These are phyloP conservation scores for Cercospora brassicicola DNA, from an alignment of 2,329 filamentous ascomycete species.

Conservation along the genomic window DNA sequence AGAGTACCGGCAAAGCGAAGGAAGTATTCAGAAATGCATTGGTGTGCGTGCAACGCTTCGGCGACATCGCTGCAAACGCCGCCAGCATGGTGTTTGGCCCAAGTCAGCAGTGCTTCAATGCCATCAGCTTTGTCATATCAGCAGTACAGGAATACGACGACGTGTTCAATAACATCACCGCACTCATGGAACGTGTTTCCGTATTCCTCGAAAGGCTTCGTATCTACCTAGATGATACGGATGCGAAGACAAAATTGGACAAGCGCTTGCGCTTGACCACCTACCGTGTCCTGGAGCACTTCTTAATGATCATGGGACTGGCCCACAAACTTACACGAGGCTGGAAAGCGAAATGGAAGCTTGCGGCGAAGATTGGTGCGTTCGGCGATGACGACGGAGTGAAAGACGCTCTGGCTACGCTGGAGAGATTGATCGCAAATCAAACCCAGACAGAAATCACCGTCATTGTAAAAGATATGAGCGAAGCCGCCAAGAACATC, in stretches of 20 bases:
- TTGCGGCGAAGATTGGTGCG: slow-evolving; percentile 11
- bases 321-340: slow-evolving; percentile 9
- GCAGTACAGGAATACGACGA: slow-evolving; percentile 19
- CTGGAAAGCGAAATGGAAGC: slow-evolving; percentile 10
- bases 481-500: slow-evolving; percentile 10
- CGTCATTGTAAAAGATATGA: slow-evolving; percentile 3
- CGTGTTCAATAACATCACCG: slow-evolving; percentile 16
- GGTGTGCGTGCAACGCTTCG: slow-evolving; percentile 9
- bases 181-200: slow-evolving; percentile 6
- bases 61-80: slow-evolving; percentile 3
- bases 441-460: slow-evolving; percentile 7
- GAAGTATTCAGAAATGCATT: slow-evolving; percentile 8
- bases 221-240: slow-evolving; percentile 5
- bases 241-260: slow-evolving; percentile 4
- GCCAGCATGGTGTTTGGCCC: slow-evolving; percentile 12
- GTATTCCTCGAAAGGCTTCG: slow-evolving; percentile 13
- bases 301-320: slow-evolving; percentile 9
- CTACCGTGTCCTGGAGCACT: slow-evolving; percentile 16
- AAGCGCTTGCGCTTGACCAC: slow-evolving; percentile 1
- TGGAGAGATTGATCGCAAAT: slow-evolving; percentile 7
- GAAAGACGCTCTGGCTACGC: slow-evolving; percentile 7
- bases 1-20: slow-evolving; percentile 8
- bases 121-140: slow-evolving; percentile 16
- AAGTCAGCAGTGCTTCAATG: slow-evolving; percentile 18
- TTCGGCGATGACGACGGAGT: slow-evolving; percentile 14